Evolutionary conservation across 257 asterid genomes (phyloP), one percentile per base, ranked within the genome.

Genomic region (Nemophila menziesii): DNA sequence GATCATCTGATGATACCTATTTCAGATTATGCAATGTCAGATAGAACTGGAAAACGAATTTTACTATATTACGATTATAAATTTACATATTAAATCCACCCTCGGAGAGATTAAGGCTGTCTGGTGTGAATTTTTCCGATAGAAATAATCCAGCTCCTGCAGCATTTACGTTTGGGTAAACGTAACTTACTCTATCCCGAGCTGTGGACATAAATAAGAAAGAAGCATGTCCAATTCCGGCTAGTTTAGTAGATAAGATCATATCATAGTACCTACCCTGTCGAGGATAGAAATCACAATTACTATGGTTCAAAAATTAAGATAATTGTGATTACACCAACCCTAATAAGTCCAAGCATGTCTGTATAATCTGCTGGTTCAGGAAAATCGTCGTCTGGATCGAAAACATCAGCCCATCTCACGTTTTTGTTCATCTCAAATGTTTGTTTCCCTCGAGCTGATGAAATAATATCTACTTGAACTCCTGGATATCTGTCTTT

Each of bases 401-500:
- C 94, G 43, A 62, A 81, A 5, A 42, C 92, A 61, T 46, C 49
- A 61, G 81, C 63, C 83, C 89, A 86, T 64, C 96, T 67, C 57
- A 86, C 96, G 49, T 86, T 86, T 68, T 86, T 86, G 23, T 86
- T 86, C 47, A 81, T 44, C 73, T 86, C 96, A 36, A 63, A 82
- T 1, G 58, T 17, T 71, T 82, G 96, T 23, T 86, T 86, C 36
- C 94, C 96, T 50, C 96, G 67, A 0, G 70, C 75, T 0, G 89
- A 55, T 0, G 96, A 48, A 26, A 86, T 23, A 5, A 82, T 24
- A 29, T 86, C 96, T 5, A 86, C 50, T 49, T 73, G 90, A 48
- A 86, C 86, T 4, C 96, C 96, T 3, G 94, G 96, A 27, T 82
- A 86, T 47, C 96, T 65, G 27, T 86, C 94, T 43, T 77, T 86